These are phyloP conservation scores for Eucommia ulmoides DNA, from an alignment of 257 asterid genomes.

Conservation along the genomic window DNA sequence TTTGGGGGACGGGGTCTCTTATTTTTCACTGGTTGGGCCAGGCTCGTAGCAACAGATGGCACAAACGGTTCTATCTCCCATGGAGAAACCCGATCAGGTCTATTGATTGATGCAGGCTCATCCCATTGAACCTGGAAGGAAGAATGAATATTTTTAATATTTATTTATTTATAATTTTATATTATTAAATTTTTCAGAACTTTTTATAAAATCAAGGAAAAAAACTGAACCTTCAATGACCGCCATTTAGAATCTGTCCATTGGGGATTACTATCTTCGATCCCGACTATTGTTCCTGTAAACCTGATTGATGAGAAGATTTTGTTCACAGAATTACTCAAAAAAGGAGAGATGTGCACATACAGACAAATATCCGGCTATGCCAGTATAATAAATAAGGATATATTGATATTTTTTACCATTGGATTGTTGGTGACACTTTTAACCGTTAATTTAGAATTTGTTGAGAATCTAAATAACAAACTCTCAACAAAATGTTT, in stretches of 20 bases:
- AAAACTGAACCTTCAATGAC: slow-evolving; percentile 39
- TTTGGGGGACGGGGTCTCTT: slow-evolving; percentile 37
- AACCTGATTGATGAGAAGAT: slow-evolving; percentile 26
- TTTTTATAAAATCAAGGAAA: slow-evolving; percentile 1
- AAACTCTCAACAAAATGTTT: too few species aligned
- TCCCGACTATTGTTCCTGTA: slow-evolving; percentile 67
- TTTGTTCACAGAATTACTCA: not conserved
- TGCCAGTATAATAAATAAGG: too few species aligned
- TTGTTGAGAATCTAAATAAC: too few species aligned
- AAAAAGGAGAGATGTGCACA: not conserved
- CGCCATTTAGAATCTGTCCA: slow-evolving; percentile 72
- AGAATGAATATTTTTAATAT: slow-evolving; percentile 1
- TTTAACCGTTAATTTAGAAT: too few species aligned
- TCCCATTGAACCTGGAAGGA: slow-evolving; percentile 44
- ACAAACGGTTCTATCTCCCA: slow-evolving; percentile 52
- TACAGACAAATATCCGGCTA: not conserved
- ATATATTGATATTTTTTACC: too few species aligned
- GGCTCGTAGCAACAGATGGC: slow-evolving; percentile 14
- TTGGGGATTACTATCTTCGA: slow-evolving; percentile 46
- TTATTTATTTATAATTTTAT: not conserved
- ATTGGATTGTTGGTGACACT: too few species aligned
- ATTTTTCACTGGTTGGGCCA: slow-evolving; percentile 12
- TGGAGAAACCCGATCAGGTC: slow-evolving; percentile 48
- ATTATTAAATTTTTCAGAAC: not conserved
- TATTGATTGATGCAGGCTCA: slow-evolving; percentile 28